phyloP scores from a whole-genome alignment of 106 monocot species.

The Vanilla planifolia region DNA sequence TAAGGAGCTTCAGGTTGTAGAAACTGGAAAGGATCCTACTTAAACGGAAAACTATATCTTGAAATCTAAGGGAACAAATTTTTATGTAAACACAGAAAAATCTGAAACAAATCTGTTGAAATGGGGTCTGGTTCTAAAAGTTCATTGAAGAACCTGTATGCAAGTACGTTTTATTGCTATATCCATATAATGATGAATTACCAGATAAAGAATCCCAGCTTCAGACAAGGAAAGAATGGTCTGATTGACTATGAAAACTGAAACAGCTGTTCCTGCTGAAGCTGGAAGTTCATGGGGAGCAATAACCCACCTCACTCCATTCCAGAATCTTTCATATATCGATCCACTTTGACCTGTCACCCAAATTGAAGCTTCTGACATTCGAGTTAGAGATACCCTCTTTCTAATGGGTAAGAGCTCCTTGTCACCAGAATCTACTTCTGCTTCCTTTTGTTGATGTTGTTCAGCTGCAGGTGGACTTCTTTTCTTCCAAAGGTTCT shows the following conservation, averaged over 20 bases:
- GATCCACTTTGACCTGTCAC: conserved; percentile 82
- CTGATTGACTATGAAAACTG: conserved; percentile 65
- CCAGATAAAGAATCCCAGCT: conserved; percentile 62
- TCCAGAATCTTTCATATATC: conserved; percentile 98
- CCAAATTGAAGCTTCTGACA: conserved; percentile 86
- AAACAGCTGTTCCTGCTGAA: conserved; percentile 46
- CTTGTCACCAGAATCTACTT: conserved; percentile 2
- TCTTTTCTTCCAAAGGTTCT: conserved; percentile 12
- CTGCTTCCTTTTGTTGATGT: not conserved
- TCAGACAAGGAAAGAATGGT: conserved; percentile 78
- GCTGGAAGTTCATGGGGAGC: conserved; percentile 77
- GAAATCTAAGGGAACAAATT: no score
- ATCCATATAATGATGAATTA: no score
- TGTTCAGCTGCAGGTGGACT: not conserved
- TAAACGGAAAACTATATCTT: no score
- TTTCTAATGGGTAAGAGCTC: conserved; percentile 54
- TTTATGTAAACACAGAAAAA: no score
- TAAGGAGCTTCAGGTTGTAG: no score
- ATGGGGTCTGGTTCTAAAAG: no score
- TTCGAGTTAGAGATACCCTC: conserved; percentile 55
- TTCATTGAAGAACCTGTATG: no score
- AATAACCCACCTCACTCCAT: conserved; percentile 84
- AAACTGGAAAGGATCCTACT: no score
- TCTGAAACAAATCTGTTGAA: no score
- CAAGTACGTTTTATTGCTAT: no score